Base-by-base conservation (phyloP, 2,329 filamentous ascomycete species). In the Pezicula neosporulosa region DNA sequence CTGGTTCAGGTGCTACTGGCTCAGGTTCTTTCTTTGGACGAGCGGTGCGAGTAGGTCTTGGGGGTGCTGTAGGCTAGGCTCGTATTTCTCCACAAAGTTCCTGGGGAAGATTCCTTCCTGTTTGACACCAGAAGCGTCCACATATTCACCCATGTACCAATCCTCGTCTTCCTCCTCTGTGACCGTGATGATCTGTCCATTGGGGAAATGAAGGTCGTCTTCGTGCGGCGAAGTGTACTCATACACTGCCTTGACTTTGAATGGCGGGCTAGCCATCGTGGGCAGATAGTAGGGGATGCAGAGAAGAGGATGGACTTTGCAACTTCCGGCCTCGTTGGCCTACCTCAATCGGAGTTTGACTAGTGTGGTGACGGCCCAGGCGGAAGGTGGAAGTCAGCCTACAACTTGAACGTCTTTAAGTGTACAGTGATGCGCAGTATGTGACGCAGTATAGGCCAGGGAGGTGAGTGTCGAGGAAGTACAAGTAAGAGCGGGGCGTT, bases 41-140 rank as follows among this genome's bases (percentile, higher is more conserved):
- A 52, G 70, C 73, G 15, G 82, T 77, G 63, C 94, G 85, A 56
- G 82, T 80, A 52, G 94, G 94, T 53, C 94, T 85, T 54, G 92
- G 90, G 54, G 94, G 94, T 57, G 93, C 87, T 51, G 85, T 87
- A 36, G 94, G 94, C 69, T 87, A 36, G 94, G 94, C 69, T 97
- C 93, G 71, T 90, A 95, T 72, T 87, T 90, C 72, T 99, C 94
- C 65, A 99, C 94, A 68, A 99, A 99, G 73, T 97, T 99, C 68
- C 88, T 87, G 47, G 91, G 93, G 70, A 97, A 97, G 63, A 97
- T 88, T 60, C 93, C 93, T 66, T 92, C 85, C 67, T 85, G 82
- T 70, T 86, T 90, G 56, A 70, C 72, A 51, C 94, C 94, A 48
- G 77, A 72, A 54, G 84, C 82, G 70, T 95, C 89, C 57, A 85